Evolutionary conservation across 2,329 filamentous ascomycete species (phyloP).

Genomic region (Cordyceps fumosorosea): DNA sequence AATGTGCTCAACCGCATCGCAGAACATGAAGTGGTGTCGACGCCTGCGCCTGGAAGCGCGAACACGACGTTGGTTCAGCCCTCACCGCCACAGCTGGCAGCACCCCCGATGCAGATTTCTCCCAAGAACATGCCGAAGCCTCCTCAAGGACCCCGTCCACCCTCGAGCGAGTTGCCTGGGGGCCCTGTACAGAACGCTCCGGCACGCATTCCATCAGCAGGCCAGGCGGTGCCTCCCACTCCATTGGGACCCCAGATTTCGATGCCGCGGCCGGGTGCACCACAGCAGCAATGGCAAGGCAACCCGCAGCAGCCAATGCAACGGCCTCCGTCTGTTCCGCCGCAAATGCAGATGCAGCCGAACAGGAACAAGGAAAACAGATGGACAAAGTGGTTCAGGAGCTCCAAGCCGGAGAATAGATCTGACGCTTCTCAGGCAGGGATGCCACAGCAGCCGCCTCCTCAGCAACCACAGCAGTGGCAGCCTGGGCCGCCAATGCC

Average conservation of each 20-base stretch:
- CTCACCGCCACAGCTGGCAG: constrained; percentile 1
- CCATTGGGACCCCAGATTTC: neutral
- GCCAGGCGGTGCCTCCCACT: constrained; percentile 13
- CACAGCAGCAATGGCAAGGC: neutral
- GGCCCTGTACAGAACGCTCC: neutral
- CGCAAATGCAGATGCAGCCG: constrained; percentile 16
- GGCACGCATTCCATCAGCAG: constrained; percentile 1
- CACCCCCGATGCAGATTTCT: neutral
- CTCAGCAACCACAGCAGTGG: constrained; percentile 5
- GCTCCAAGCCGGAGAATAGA: constrained; percentile 15
- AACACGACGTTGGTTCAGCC: constrained; percentile 11
- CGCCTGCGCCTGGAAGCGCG: neutral
- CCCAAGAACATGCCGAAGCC: neutral
- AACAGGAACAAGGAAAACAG: constrained; percentile 21
- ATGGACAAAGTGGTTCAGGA: constrained; percentile 26
- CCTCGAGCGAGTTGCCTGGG: neutral
- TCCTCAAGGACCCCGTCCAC: neutral
- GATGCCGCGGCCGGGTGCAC: constrained; percentile 3
- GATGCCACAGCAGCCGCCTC: constrained; percentile 7
- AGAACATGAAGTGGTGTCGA: constrained; percentile 18
- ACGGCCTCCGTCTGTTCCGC: constrained; percentile 16
- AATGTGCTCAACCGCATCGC: constrained; percentile 21
- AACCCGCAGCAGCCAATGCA: constrained; percentile 13
- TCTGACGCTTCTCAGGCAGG: neutral
- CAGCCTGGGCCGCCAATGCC: neutral